phyloP scores from a whole-genome alignment of 2,329 filamentous ascomycete species.

The Leptographium flavum region DNA sequence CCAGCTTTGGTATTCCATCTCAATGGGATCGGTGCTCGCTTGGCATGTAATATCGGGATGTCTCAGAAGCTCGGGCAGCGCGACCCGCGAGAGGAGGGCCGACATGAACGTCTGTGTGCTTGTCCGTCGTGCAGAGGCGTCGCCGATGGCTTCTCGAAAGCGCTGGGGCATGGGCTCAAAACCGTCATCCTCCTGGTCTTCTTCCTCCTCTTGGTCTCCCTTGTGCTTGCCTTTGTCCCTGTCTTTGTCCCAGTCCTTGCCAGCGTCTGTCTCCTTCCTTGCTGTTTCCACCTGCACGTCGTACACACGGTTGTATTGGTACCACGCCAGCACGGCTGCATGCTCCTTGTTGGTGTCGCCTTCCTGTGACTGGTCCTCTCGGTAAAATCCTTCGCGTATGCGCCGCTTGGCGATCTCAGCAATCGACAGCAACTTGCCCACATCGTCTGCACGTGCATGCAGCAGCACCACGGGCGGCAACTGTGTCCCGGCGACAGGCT shows the following conservation, averaged over 20 bases:
- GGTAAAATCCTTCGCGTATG: constrained; percentile 24
- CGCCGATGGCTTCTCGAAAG: constrained; percentile 35
- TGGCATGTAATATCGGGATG: constrained; percentile 33
- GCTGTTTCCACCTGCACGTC: constrained; percentile 22
- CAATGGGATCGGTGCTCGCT: constrained; percentile 21
- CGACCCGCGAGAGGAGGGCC: constrained; percentile 39
- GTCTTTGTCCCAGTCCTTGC: constrained; percentile 9
- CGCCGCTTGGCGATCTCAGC: constrained; percentile 50
- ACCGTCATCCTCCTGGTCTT: constrained; percentile 22
- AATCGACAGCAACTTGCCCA: constrained; percentile 54
- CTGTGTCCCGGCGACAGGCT: background rate
- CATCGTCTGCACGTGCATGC: constrained; percentile 34
- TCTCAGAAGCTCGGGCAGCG: constrained; percentile 40
- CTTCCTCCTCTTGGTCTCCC: constrained; percentile 12
- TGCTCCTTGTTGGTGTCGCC: background rate
- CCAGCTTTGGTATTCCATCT: constrained; percentile 14
- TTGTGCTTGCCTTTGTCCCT: constrained; percentile 2
- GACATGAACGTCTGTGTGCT: constrained; percentile 38
- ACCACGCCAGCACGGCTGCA: constrained; percentile 22
- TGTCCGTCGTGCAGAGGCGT: constrained; percentile 11
- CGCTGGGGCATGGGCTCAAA: constrained; percentile 46
- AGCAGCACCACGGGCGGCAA: constrained; percentile 29
- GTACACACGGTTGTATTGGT: constrained; percentile 43
- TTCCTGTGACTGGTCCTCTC: constrained; percentile 6
- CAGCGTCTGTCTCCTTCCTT: background rate